These are phyloP conservation scores for Lagenidium giganteum DNA, from an alignment of 352 stramenopile species.

Conservation along the genomic window DNA sequence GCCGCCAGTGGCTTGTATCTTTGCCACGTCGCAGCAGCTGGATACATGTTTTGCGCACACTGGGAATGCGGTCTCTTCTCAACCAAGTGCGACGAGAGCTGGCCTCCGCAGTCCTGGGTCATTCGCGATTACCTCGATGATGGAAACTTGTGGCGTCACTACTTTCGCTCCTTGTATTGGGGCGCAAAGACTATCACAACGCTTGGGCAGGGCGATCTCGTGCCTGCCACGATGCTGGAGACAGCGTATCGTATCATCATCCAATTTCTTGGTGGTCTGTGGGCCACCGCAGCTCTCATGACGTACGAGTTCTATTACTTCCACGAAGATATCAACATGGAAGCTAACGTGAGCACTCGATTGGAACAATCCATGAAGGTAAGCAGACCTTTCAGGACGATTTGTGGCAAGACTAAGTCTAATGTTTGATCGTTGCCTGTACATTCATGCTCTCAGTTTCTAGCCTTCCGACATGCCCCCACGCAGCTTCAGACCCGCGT, in stretches of 20 bases:
- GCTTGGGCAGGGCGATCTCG: slow-evolving; percentile 59
- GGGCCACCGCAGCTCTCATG: slow-evolving; percentile 60
- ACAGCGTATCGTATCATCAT: slow-evolving; percentile 56
- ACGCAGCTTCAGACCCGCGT: slow-evolving; percentile 22
- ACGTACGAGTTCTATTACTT: slow-evolving; percentile 72
- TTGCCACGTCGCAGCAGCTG: slow-evolving; percentile 41
- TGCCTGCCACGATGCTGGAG: slow-evolving; percentile 45
- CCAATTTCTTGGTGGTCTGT: slow-evolving; percentile 56
- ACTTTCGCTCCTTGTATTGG: slow-evolving; percentile 62
- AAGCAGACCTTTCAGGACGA: slow-evolving; percentile 1
- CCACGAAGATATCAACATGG: slow-evolving; percentile 54
- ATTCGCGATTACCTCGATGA: slow-evolving; percentile 51
- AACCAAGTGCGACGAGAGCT: slow-evolving; percentile 4
- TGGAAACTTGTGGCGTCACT: slow-evolving; percentile 36
- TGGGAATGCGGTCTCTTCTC: slow-evolving; percentile 22
- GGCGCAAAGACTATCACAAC: slow-evolving; percentile 69
- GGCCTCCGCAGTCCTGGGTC: slow-evolving; percentile 39
- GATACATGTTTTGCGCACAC: slow-evolving; percentile 52
- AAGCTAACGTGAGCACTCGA: slow-evolving; percentile 56
- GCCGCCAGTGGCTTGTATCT: slow-evolving; percentile 47
- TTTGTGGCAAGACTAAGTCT: neutral
- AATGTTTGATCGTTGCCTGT: neutral
- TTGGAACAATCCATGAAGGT: slow-evolving; percentile 46
- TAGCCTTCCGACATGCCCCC: slow-evolving; percentile 28
- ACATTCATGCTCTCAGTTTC: slow-evolving; percentile 23